Evolutionary conservation across 257 asterid genomes (phyloP), one percentile per base, ranked within the genome.

Genomic region (Fraxinus anomala): DNA sequence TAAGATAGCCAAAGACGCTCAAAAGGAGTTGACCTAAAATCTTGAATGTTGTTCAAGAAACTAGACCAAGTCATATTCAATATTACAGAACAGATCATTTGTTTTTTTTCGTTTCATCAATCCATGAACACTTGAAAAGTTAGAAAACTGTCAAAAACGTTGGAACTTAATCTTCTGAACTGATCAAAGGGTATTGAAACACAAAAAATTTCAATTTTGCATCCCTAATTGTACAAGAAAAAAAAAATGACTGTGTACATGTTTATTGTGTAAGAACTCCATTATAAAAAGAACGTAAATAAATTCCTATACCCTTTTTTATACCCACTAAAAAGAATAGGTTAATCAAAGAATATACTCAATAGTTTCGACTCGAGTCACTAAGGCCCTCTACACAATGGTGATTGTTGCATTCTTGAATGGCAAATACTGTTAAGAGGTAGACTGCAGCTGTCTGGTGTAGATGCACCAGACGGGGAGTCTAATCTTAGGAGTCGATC

Each of bases 251-350:
- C 44, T 85, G 82, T 88, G 80, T 89, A 80, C 90, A 82, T 68
- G 37, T 67, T 74, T 59, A 47, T 9, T 61, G 74, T 49, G 73
- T 68, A 83, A 83, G 68, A 70, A 76, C 80, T 65, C 82, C 84
- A 79, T 72, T 9, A 61, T n/a, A 4, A 56, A 80, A 82, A 84
- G 63, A 83, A 83, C 80, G 39, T 73, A 71, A 73, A 82, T 80
- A 80, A 86, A 89, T 76, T 68, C 80, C 87, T 83, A 79, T 33
- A 79, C 80, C 87, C 78, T 81, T 83, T 81, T 81, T 79, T 54
- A 91, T 88, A 85, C 88, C 81, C 88, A 82, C 39, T 80, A 82
- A 73, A 21, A 83, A 84, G 78, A 86, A 87, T 83, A 76, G 76
- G 83, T 68, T 68, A 73, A 83, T 77, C 10, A 75, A 84, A 86